Conservation (phyloP, 2,329 filamentous ascomycete species). For the Nemania serpens region DNA sequence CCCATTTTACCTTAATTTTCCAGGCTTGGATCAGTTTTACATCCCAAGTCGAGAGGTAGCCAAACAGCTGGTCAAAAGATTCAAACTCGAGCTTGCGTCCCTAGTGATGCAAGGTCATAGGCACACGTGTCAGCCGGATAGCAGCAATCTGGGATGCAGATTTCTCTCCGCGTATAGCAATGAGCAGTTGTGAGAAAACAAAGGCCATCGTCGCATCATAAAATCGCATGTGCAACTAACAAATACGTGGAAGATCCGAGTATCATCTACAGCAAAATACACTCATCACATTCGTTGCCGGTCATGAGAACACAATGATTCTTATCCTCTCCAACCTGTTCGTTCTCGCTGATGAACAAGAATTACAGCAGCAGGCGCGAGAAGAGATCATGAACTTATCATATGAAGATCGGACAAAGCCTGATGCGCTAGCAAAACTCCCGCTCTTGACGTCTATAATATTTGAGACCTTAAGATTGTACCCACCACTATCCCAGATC, state of each 20-base stretch:
- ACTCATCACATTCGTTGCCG: conserved; percentile 47
- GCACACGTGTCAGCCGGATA: conserved; percentile 4
- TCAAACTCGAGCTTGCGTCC: conserved; percentile 34
- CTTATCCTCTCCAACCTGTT: conserved; percentile 13
- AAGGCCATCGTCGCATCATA: neutral
- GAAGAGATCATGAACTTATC: conserved; percentile 38
- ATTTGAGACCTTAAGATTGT: conserved; percentile 53
- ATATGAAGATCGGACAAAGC: conserved; percentile 8
- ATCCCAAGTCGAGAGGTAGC: conserved; percentile 38
- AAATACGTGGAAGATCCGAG: conserved; percentile 35
- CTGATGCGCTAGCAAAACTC: conserved; percentile 40
- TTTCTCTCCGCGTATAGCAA: conserved; percentile 32
- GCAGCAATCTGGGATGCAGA: conserved; percentile 26
- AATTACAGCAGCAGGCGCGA: conserved; percentile 41
- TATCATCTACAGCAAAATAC: conserved; percentile 48
- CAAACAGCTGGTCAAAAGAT: conserved; percentile 34
- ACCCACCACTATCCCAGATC: conserved; percentile 54
- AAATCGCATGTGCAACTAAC: neutral
- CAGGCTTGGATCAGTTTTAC: conserved; percentile 37
- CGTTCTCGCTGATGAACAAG: conserved; percentile 17
- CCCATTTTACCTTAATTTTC: conserved; percentile 44
- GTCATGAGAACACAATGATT: conserved; percentile 50
- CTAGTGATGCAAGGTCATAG: conserved; percentile 9
- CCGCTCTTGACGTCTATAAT: conserved; percentile 51
- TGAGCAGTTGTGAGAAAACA: conserved; percentile 22